Conservation (phyloP, 306 rosid genomes). For the Lathyrus oleraceus region DNA sequence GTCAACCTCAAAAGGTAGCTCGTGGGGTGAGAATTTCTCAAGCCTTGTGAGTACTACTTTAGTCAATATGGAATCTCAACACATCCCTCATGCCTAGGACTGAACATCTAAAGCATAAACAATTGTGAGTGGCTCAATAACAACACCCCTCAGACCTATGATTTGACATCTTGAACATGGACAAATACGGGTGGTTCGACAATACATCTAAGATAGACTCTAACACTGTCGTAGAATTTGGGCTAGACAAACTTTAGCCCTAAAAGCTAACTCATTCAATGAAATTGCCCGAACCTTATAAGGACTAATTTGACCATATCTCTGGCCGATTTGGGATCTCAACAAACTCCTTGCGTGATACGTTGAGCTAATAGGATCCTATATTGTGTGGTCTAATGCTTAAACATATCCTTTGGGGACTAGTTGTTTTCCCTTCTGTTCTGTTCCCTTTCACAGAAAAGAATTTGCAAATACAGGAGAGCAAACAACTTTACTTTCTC, state of each 20-base stretch:
- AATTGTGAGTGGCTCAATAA: background rate
- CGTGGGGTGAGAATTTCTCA: background rate
- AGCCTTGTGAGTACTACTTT: background rate
- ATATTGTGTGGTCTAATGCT: constrained; percentile 8
- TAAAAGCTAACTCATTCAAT: background rate
- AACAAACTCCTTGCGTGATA: constrained; percentile 29
- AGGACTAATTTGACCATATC: background rate
- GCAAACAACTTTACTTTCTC: background rate
- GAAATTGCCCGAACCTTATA: background rate
- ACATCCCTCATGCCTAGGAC: background rate
- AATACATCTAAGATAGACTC: background rate
- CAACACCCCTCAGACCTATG: background rate
- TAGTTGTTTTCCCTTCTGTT: constrained; percentile 3
- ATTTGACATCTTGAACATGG: background rate
- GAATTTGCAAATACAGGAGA: constrained; percentile 2
- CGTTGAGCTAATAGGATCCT: background rate
- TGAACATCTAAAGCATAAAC: background rate
- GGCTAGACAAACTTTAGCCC: background rate
- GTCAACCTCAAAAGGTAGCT: constrained; percentile 6
- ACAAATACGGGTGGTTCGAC: background rate
- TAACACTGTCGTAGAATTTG: background rate
- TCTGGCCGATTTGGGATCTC: background rate
- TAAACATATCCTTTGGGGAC: background rate
- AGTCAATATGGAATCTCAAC: background rate
- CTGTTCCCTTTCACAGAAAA: constrained; percentile 1